Evolutionary conservation across 108 stramenopile genomes (phyloP).

Genomic region (Cyclotella kingstonii): DNA sequence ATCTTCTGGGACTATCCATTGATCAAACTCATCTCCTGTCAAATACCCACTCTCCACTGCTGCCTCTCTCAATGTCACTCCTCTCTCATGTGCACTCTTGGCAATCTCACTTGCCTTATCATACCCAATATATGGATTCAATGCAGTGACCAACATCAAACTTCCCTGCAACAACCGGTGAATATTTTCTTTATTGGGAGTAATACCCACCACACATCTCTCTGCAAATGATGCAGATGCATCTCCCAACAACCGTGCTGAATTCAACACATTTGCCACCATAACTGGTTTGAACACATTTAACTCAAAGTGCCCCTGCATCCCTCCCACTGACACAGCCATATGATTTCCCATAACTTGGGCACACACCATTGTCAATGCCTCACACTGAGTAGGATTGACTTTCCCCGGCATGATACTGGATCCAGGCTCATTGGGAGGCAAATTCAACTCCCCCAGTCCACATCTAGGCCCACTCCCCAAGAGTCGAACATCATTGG

Average conservation of each 20-base stretch:
- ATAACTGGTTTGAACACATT: slow-evolving; percentile 99
- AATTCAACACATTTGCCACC: slow-evolving; percentile 88
- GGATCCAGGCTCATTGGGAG: slow-evolving; percentile 97
- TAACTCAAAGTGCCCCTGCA: slow-evolving; percentile 97
- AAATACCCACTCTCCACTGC: slow-evolving; percentile 87
- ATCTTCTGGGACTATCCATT: slow-evolving; percentile 92
- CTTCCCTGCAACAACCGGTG: slow-evolving; percentile 82
- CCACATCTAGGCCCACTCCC: slow-evolving; percentile 96
- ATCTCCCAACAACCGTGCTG: slow-evolving; percentile 93
- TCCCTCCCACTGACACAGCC: slow-evolving; percentile 89
- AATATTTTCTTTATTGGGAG: slow-evolving; percentile 83
- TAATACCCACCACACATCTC: slow-evolving; percentile 89
- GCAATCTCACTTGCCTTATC: slow-evolving; percentile 96
- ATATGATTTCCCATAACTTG: slow-evolving; percentile 99
- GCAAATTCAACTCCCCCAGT: slow-evolving; percentile 90
- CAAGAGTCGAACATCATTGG: slow-evolving; percentile 94
- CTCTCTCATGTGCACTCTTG: slow-evolving; percentile 94
- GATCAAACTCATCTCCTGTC: slow-evolving; percentile 93
- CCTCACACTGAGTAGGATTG: slow-evolving; percentile 98
- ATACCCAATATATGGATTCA: slow-evolving; percentile 98
- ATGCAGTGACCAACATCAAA: slow-evolving; percentile 97
- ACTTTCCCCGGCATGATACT: slow-evolving; percentile 99
- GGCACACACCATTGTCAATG: slow-evolving; percentile 98
- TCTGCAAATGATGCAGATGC: slow-evolving; percentile 78
- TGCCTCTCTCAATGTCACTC: slow-evolving; percentile 88